Evolutionary conservation across 2,329 filamentous ascomycete species (phyloP).

Genomic region (Lecanoromycetidae sp.): DNA sequence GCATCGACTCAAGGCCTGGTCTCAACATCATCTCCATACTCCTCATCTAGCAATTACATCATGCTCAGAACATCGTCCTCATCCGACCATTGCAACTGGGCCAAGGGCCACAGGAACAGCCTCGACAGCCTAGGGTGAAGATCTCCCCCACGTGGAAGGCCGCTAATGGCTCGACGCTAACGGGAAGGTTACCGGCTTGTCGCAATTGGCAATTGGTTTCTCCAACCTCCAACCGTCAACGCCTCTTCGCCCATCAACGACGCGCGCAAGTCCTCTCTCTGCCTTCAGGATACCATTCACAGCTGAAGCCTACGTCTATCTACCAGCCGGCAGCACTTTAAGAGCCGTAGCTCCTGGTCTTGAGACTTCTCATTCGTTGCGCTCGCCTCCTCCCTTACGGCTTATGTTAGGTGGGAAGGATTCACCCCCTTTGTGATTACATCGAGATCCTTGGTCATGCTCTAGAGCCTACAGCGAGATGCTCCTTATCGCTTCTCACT

Average conservation of each 20-base stretch:
- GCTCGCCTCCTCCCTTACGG: neutral
- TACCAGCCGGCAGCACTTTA: too few relatives aligned
- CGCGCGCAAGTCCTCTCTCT: neutral
- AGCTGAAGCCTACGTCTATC: neutral
- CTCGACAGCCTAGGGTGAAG: neutral
- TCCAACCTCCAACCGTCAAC: too few relatives aligned
- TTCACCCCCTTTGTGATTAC: neutral
- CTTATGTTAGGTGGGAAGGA: neutral
- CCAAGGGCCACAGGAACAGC: neutral
- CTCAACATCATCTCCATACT: too few relatives aligned
- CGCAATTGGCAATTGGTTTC: too few relatives aligned
- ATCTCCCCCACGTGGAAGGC: too few relatives aligned
- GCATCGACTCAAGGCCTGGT: too few relatives aligned
- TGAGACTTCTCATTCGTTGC: neutral
- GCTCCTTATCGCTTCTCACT: too few relatives aligned
- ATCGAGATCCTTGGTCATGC: neutral
- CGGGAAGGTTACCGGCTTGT: constrained; percentile 1
- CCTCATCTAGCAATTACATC: too few relatives aligned
- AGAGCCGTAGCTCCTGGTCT: neutral
- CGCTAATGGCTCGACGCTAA: too few relatives aligned
- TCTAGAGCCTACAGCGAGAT: too few relatives aligned
- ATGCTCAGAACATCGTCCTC: too few relatives aligned
- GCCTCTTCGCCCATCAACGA: neutral
- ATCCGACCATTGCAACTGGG: neutral
- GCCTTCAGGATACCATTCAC: neutral